Percentiles rank a stretch among this genome's conserved stretches.
These are phyloP conservation scores for Hypoxylon sp. DNA, from an alignment of 2,329 filamentous ascomycete genomes.

Conservation along the genomic window DNA sequence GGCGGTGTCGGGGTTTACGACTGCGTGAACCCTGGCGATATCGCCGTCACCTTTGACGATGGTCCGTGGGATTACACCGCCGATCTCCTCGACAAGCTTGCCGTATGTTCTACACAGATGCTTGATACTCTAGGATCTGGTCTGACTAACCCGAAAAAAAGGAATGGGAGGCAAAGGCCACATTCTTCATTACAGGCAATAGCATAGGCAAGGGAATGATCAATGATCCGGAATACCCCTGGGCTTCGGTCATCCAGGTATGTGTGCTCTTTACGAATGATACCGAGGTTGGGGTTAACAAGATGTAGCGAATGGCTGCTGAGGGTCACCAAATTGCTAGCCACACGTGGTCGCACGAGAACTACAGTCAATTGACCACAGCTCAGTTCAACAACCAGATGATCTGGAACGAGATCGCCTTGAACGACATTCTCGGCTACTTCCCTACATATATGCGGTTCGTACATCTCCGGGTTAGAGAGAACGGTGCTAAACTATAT, in stretches of 20 bases:
- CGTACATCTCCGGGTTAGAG: background rate
- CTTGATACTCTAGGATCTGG: background rate
- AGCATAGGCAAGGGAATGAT: slow-evolving; percentile 64
- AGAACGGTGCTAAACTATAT: slow-evolving; percentile 24
- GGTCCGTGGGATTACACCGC: slow-evolving; percentile 70
- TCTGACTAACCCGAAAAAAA: slow-evolving; percentile 49
- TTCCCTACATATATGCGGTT: slow-evolving; percentile 52
- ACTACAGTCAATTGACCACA: slow-evolving; percentile 48
- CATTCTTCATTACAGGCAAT: slow-evolving; percentile 71
- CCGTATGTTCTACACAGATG: slow-evolving; percentile 33
- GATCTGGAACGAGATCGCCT: slow-evolving; percentile 52
- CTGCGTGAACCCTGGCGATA: slow-evolving; percentile 63
- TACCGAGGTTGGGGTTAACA: slow-evolving; percentile 27
- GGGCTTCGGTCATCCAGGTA: slow-evolving; percentile 50
- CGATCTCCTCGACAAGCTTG: slow-evolving; percentile 66
- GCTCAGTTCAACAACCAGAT: slow-evolving; percentile 50
- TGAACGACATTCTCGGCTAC: slow-evolving; percentile 52
- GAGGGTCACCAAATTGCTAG: slow-evolving; percentile 52
- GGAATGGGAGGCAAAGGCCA: slow-evolving; percentile 68
- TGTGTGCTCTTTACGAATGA: background rate
- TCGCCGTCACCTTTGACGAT: slow-evolving; percentile 74
- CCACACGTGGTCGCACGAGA: slow-evolving; percentile 53
- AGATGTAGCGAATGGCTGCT: slow-evolving; percentile 50
- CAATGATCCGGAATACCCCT: slow-evolving; percentile 56
- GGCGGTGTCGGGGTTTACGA: slow-evolving; percentile 62